A percentile compares a stretch with the other conserved stretches of the same genome.
Evolutionary conservation across 1,284 basidiomycete species (phyloP).

Genomic region (Apiotrichum veenhuisii): DNA sequence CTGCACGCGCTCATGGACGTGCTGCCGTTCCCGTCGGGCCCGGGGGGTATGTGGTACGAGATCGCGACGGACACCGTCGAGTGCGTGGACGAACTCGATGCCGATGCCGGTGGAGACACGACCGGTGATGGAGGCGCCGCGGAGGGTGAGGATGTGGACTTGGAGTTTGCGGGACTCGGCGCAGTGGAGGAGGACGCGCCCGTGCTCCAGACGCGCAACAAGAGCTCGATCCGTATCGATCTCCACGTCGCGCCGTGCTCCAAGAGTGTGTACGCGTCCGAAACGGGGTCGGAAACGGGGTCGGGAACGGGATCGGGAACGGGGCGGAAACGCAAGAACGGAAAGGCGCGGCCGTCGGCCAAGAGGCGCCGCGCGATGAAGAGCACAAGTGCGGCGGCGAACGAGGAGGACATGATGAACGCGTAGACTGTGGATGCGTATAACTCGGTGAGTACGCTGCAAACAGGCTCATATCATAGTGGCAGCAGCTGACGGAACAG

Average conservation of each 20-base stretch:
- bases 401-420: conserved; percentile 17
- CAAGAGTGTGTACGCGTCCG: neutral
- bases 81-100: conserved; percentile 68
- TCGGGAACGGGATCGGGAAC: neutral
- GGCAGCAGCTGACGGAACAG: no score
- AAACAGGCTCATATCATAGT: no score
- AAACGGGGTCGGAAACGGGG: neutral
- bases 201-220: conserved; percentile 1
- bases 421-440: neutral
- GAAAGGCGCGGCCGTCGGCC: neutral
- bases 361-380: conserved; percentile 2
- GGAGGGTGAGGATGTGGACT: conserved; percentile 4
- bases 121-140: no score
- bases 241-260: conserved; percentile 1
- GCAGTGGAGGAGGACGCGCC: conserved; percentile 8
- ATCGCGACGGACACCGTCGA: conserved; percentile 70
- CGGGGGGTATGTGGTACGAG: conserved; percentile 63
- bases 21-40: conserved; percentile 59
- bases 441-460: no score
- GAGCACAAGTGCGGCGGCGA: neutral
- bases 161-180: conserved; percentile 11
- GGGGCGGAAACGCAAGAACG: neutral
- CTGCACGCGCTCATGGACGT: conserved; percentile 67
- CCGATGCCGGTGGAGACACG: neutral
- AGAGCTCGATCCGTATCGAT: conserved; percentile 6